Evolutionary conservation across 2,329 filamentous ascomycete genomes (phyloP), one percentile per base, ranked within the genome.

Genomic region (Neocatenulostroma microsporum): DNA sequence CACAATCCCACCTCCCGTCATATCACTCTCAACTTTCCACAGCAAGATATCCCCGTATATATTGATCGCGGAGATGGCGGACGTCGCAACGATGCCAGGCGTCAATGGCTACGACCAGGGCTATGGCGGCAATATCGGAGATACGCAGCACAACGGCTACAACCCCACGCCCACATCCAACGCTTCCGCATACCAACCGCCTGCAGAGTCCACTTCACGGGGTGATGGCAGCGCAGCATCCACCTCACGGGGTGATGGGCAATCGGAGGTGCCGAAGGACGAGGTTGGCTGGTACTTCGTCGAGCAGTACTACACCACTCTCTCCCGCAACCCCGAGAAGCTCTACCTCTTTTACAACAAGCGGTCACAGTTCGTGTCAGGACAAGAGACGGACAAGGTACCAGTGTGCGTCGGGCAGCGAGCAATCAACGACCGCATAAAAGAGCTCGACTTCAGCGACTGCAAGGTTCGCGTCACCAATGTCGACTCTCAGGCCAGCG

Each of bases 271-370:
- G 45, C 70, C 69, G 54, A 95, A 94, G 71, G 87, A 94, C 62
- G 86, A 96, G 69, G 87, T 98, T 51, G 91, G 87, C 64, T 98
- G 91, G 91, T 96, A 89, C 70, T 98, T 98, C 54, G 91, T 98
- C 41, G 88, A 96, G 75, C 87, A 94, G 66, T 98, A 95, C 73
- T 98, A 98, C 69, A 96, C 85, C 53, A 98, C 87, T 45, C 70
- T 98, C 58, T 95, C 88, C 78, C 88, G 89, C 67, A 84, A 72
- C 49, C 88, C 91, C 15, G 87, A 94, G 60, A 93, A 91, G 67
- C 83, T 98, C 55, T 89, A 87, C 60, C 79, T 96, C 37, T 98
- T 95, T 73, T 96, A 96, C 68, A 83, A 85, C 68, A 94, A 94
- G 68, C 82, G 80, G 49, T 96, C 91, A 39, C 88, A 95, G 66